Conservation (phyloP, 2,329 filamentous ascomycete species). For the Fusarium coffeatum region DNA sequence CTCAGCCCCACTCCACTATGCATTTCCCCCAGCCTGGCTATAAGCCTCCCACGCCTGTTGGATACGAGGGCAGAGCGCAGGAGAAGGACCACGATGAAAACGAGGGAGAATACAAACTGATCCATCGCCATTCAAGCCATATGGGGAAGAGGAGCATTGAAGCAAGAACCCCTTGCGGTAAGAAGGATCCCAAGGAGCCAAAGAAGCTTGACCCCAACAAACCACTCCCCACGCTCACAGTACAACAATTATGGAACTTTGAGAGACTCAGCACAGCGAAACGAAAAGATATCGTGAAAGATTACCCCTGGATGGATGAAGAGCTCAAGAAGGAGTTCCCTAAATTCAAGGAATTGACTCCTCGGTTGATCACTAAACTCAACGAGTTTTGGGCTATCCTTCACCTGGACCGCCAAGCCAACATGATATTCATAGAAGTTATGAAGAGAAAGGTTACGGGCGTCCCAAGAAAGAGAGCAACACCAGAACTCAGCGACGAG, state of each 20-base stretch:
- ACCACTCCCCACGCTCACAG: constrained; percentile 9
- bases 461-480: neutral
- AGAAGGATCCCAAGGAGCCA: neutral
- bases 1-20: neutral
- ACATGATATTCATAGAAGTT: neutral
- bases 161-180: neutral
- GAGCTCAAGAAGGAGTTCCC: constrained; percentile 8
- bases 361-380: constrained; percentile 13
- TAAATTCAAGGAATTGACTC: neutral
- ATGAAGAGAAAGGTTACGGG: neutral
- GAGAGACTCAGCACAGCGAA: neutral
- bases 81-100: neutral
- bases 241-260: constrained; percentile 4
- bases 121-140: neutral
- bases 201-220: constrained; percentile 1
- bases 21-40: neutral
- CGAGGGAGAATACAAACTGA: neutral
- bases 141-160: neutral
- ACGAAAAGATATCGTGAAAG: neutral
- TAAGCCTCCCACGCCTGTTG: neutral
- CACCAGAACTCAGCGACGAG: neutral
- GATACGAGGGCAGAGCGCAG: neutral
- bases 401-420: neutral
- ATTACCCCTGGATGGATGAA: neutral
- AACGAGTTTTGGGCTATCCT: constrained; percentile 12